Base-by-base conservation (phyloP, 225 moss, liverwort and hornwort genomes). In the Thuidium tamariscinum region DNA sequence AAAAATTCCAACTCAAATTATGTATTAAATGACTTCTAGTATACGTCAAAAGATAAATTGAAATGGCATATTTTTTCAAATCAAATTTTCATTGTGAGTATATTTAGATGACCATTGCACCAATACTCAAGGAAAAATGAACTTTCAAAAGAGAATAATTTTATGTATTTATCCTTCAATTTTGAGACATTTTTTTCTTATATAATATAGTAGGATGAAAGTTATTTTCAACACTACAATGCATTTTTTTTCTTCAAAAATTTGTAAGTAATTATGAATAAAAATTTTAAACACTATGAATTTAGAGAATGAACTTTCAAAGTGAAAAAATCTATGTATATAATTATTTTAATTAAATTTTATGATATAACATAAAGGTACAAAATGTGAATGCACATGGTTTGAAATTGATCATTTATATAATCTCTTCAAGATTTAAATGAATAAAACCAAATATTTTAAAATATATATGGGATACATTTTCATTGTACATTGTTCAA, bases 1-100 rank as follows among this genome's bases (percentile, higher is more conserved):
- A 72, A 3, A 15, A 6, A 2, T 17, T 1, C 2, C 1, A 44
- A 13, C 0, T 26, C 9, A 42, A 15, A 41, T 9, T 14, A 25
- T 1, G 25, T 69, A 15, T 41, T 2, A 2, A 41, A 41, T 41
- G 14, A 69, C 1, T 68, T 25, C 1, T 69, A 25, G 0, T 5
- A 25, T 25, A 26, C 8, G 5, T 71, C 29, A 25, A 44, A 44
- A 71, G 44, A 44, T 29, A 1, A 44, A 46, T 0, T 46, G 2
- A 72, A 72, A 29, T 46, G 10, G 3, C 46, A 44, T 46, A 9
- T 29, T 46, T 29, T 46, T 29, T 27, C 17, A 10, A 27, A 9
- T 71, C 10, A 71, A 29, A 26, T 9, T 16, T 42, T 16, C 3
- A 71, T 14, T 29, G 13, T 29, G 2, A 26, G 42, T 10, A 17